A percentile compares a stretch with the other conserved stretches of the same genome.
Evolutionary conservation across 2,329 filamentous ascomycete species (phyloP).

Genomic region (Colletotrichum tropicicola): DNA sequence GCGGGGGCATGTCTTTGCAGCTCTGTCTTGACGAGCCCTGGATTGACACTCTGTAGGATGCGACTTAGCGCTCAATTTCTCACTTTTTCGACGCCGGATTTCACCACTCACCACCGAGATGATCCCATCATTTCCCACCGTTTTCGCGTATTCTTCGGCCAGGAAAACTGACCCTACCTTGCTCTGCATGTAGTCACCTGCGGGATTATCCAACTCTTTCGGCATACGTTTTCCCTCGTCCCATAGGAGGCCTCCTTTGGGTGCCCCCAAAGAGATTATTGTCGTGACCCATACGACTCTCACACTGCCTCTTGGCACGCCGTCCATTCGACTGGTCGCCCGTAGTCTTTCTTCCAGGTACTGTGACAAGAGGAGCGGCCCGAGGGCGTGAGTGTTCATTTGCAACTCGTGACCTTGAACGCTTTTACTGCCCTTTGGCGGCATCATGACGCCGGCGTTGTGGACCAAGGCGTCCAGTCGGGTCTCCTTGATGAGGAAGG

Average conservation of each 20-base stretch:
- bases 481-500: slow-evolving; percentile 39
- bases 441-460: slow-evolving; percentile 54
- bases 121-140: slow-evolving; percentile 34
- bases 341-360: slow-evolving; percentile 36
- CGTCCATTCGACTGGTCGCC: slow-evolving; percentile 40
- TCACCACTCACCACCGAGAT: slow-evolving; percentile 21
- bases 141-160: slow-evolving; percentile 38
- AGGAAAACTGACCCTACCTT: slow-evolving; percentile 42
- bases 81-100: not conserved
- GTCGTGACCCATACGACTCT: slow-evolving; percentile 44
- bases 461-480: slow-evolving; percentile 52
- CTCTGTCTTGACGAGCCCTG: slow-evolving; percentile 48
- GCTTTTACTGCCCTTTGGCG: slow-evolving; percentile 48
- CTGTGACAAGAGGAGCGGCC: slow-evolving; percentile 46
- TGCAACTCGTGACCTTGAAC: slow-evolving; percentile 52
- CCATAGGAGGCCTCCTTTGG: slow-evolving; percentile 32
- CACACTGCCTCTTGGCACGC: slow-evolving; percentile 37
- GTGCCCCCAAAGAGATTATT: slow-evolving; percentile 16
- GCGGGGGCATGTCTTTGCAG: slow-evolving; percentile 39
- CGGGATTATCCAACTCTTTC: slow-evolving; percentile 31
- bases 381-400: slow-evolving; percentile 48
- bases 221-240: slow-evolving; percentile 32
- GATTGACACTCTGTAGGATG: slow-evolving; percentile 41
- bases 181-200: slow-evolving; percentile 30
- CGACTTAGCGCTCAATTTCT: not conserved